Evolutionary conservation across 164 flowering plant genomes (phyloP).

Genomic region (Vitis riparia): DNA sequence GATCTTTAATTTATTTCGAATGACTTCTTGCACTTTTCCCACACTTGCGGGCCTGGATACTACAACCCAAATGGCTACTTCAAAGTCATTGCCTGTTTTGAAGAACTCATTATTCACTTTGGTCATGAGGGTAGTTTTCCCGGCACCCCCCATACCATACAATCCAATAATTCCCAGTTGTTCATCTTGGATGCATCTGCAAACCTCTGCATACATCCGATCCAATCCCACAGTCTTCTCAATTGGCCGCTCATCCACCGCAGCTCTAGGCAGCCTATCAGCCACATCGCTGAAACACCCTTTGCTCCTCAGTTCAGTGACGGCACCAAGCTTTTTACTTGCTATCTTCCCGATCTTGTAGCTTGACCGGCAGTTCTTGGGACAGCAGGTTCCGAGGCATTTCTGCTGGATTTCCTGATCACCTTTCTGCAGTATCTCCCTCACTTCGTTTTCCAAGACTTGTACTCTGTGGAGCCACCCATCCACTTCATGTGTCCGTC

Average conservation of each 20-base stretch:
- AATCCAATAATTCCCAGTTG: conserved; percentile 9
- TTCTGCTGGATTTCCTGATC: neutral
- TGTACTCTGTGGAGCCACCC: conserved; percentile 17
- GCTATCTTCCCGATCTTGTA: conserved; percentile 22
- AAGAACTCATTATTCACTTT: conserved; percentile 4
- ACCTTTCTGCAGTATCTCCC: neutral
- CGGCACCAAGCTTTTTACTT: neutral
- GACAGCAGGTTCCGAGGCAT: conserved; percentile 1
- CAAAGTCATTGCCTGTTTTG: neutral
- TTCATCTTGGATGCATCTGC: conserved; percentile 1
- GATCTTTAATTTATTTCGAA: neutral
- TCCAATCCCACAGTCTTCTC: conserved; percentile 8
- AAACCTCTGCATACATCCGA: neutral
- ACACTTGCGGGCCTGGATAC: neutral
- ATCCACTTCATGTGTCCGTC: conserved; percentile 1
- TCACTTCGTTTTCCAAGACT: neutral
- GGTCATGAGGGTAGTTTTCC: conserved; percentile 12
- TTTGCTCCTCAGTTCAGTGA: neutral
- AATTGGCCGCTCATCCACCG: neutral
- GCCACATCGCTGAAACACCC: too few relatives aligned
- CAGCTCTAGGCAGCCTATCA: neutral
- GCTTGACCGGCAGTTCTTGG: conserved; percentile 13
- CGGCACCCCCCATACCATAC: conserved; percentile 19
- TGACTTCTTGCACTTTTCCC: conserved; percentile 9
- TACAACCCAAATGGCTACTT: conserved; percentile 11